phyloP scores from a whole-genome alignment of 805 yeast genomes.

The Metschnikowia koreensis region DNA sequence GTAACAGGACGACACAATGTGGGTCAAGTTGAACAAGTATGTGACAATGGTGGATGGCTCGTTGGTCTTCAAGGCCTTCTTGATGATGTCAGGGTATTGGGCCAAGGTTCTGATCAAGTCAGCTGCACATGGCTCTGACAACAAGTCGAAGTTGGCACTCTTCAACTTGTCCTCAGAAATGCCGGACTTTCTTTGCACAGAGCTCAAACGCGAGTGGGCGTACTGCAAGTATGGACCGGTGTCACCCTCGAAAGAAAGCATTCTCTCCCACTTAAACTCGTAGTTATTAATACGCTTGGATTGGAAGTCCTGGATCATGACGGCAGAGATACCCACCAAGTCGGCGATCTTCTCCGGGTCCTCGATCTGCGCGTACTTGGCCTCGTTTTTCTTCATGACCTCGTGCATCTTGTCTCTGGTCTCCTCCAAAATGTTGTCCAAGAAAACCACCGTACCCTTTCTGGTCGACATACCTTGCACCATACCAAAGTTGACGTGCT shows the following conservation, averaged over 20 bases:
- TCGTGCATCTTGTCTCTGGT: conserved; percentile 93
- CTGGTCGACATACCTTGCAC: conserved; percentile 98
- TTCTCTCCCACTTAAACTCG: conserved; percentile 96
- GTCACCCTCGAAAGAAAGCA: conserved; percentile 98
- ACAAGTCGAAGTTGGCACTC: conserved; percentile 56
- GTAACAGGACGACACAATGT: conserved; percentile 93
- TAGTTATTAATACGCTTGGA: conserved; percentile 95
- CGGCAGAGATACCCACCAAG: conserved; percentile 93
- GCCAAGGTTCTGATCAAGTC: conserved; percentile 74
- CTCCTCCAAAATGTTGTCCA: conserved; percentile 89
- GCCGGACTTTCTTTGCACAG: conserved; percentile 83
- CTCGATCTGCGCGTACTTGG: conserved; percentile 87
- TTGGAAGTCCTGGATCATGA: conserved; percentile 99
- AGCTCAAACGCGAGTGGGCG: conserved; percentile 95
- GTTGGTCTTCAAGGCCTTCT: conserved; percentile 75
- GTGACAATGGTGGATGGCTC: conserved; percentile 96
- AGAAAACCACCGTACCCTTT: conserved; percentile 97
- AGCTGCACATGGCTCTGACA: conserved; percentile 69
- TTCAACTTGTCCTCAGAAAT: conserved; percentile 39
- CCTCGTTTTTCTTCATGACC: conserved; percentile 90
- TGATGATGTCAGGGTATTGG: conserved; percentile 87
- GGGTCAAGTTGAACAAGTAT: conserved; percentile 86
- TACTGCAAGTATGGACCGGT: conserved; percentile 98
- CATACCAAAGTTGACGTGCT: conserved; percentile 94
- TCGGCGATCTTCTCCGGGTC: conserved; percentile 95